Conservation (phyloP, 441 rosid genomes). For the Mallotus japonicus region DNA sequence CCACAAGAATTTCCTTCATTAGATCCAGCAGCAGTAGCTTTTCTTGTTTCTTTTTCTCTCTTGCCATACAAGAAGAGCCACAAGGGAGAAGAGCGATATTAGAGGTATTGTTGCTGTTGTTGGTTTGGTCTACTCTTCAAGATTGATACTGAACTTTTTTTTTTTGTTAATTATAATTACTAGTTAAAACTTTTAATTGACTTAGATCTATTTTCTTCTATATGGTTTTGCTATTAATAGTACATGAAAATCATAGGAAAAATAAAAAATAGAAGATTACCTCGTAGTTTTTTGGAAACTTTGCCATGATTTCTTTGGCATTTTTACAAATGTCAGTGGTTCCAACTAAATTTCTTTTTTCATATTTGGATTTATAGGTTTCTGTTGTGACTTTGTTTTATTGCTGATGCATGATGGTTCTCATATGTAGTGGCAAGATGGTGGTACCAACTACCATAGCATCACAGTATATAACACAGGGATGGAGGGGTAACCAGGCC, state of each 20-base stretch:
- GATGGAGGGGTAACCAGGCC: conserved; percentile 71
- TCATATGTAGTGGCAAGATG: conserved; percentile 57
- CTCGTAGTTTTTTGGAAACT: not conserved
- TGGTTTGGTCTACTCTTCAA: too few species aligned
- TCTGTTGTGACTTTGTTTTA: conserved; percentile 2
- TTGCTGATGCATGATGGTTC: conserved; percentile 9
- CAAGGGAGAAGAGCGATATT: too few species aligned
- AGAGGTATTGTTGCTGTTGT: too few species aligned
- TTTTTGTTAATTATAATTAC: not conserved
- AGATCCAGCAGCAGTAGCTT: too few species aligned
- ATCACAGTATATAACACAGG: conserved; percentile 58
- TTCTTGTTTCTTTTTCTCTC: too few species aligned
- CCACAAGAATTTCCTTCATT: too few species aligned
- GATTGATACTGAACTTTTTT: not conserved
- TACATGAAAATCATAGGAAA: not conserved
- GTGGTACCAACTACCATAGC: conserved; percentile 85
- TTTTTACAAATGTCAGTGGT: conserved; percentile 69
- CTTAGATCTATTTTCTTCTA: not conserved
- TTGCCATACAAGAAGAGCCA: too few species aligned
- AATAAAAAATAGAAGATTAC: conserved; percentile 18
- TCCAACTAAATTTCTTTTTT: conserved; percentile 9
- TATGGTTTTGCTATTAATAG: not conserved
- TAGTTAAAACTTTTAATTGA: not conserved
- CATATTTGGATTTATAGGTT: conserved; percentile 1
- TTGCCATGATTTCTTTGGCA: conserved; percentile 38